phyloP scores from a whole-genome alignment of 1,284 basidiomycete species.

The Ceratobasidium sp. region DNA sequence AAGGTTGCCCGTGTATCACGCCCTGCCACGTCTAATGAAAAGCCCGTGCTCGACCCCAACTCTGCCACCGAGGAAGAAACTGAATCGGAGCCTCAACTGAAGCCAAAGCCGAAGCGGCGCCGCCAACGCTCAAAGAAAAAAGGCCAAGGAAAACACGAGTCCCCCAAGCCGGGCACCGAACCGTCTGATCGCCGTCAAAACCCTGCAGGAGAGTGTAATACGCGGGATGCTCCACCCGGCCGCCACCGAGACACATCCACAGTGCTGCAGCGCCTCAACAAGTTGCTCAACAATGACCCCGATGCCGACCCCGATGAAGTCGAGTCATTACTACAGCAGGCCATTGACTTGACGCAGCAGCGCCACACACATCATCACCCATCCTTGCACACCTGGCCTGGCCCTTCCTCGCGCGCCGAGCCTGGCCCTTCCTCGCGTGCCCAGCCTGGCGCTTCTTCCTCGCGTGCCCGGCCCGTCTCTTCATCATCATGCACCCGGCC shows the following conservation, averaged over 20 bases:
- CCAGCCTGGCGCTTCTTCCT: not conserved
- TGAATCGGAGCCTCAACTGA: not conserved
- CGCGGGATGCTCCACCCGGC: not conserved
- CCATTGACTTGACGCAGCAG: not conserved
- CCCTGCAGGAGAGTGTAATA: not conserved
- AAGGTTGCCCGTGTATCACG: not conserved
- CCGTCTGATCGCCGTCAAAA: not conserved
- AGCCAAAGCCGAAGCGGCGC: not conserved
- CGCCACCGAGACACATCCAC: not conserved
- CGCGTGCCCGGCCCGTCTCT: not conserved
- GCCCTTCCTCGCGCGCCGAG: not conserved
- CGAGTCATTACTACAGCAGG: not conserved
- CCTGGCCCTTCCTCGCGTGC: not conserved
- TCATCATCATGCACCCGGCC: not conserved
- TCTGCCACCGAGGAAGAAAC: not conserved
- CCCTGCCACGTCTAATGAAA: not conserved
- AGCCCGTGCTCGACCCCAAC: not conserved
- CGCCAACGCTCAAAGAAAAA: not conserved
- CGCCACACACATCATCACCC: not conserved
- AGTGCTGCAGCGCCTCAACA: not conserved
- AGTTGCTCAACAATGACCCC: not conserved
- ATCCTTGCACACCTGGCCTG: not conserved
- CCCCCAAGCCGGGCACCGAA: not conserved
- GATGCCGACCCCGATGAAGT: not conserved
- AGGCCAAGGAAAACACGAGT: not conserved